Base-by-base conservation (phyloP, 2,329 filamentous ascomycete genomes). In the Penicillium fuscoglaucum region DNA sequence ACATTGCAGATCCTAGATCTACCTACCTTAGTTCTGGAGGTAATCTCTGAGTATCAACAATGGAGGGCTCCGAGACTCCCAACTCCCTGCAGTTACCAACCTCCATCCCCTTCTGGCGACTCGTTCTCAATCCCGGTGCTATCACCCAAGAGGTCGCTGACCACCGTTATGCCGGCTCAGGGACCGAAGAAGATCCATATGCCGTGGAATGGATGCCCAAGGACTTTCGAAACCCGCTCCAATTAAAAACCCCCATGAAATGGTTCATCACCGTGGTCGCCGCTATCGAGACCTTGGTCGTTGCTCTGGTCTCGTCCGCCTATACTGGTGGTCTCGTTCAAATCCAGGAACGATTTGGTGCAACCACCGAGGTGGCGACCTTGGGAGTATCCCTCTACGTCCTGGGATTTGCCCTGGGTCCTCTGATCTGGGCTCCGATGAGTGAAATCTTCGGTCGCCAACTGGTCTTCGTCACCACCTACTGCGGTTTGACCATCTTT, bases 401-500 rank as follows among this genome's bases (percentile, higher is more conserved):
- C 8, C 58, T 80, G 17, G 79, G 79, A 17, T 80, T 80, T 58
- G 78, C 78, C 12, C 70, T 80, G 50, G 71, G 78, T 9, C 78
- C 78, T 3, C 60, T 80, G n/a, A 68, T 80, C 9, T 80, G 77
- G 78, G 78, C 74, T 5, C 72, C 74, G 6, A 64, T 76, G 53
- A 73, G 71, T 68, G 74, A 76, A 55, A 58, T 76, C 60, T 76
- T 72, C 41, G 74, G 74, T 39, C 73, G 74, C 12, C 73, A 76
- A 59, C 31, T 68, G 10, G 63, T 76, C 7, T 76, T 74, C 61
- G 65, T 70, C 41, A 52, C 58, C 10, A 75, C 73, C 3, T 76
- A 75, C 45, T 58, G 67, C 21, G 67, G 70, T 0, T 79, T 89
- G 58, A 83, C 83, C 1, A 81, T 80, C 1, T 90, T 90, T 70